Evolutionary conservation across 2,329 filamentous ascomycete genomes (phyloP).

Genomic region (Epichloe sp.): DNA sequence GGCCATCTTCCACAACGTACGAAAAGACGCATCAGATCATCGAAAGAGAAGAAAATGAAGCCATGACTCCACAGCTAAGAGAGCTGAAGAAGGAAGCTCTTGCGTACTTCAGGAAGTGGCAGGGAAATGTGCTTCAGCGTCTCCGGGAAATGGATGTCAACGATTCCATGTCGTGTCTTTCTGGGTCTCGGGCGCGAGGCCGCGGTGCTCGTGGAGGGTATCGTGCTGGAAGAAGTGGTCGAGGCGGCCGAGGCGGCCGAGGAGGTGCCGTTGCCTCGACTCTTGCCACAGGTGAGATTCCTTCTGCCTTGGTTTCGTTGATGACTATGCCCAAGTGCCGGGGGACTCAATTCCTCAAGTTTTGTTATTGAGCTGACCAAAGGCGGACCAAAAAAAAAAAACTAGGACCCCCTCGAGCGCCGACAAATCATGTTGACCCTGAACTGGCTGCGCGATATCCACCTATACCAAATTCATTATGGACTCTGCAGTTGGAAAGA

Average conservation of each 20-base stretch:
- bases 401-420: conserved; percentile 27
- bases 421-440: conserved; percentile 31
- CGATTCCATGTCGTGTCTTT: conserved; percentile 17
- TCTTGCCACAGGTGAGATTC: conserved; percentile 23
- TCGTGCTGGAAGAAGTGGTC: conserved; percentile 17
- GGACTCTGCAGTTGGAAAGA: conserved; percentile 44
- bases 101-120: conserved; percentile 69
- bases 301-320: background rate
- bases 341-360: background rate
- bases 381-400: conserved; percentile 14
- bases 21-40: conserved; percentile 16
- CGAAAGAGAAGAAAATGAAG: conserved; percentile 20
- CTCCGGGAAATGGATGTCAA: conserved; percentile 53
- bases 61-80: conserved; percentile 33
- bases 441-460: conserved; percentile 38
- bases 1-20: conserved; percentile 10
- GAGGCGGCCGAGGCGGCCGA: conserved; percentile 11
- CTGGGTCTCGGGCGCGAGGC: conserved; percentile 22
- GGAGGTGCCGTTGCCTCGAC: conserved; percentile 13
- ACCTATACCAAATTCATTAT: conserved; percentile 47
- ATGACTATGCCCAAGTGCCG: background rate
- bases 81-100: conserved; percentile 60
- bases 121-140: conserved; percentile 53
- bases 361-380: background rate
- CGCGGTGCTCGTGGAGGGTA: conserved; percentile 10